Evolutionary conservation across 495 filamentous ascomycete species (phyloP).

Genomic region (Lineolata rhizophorae): DNA sequence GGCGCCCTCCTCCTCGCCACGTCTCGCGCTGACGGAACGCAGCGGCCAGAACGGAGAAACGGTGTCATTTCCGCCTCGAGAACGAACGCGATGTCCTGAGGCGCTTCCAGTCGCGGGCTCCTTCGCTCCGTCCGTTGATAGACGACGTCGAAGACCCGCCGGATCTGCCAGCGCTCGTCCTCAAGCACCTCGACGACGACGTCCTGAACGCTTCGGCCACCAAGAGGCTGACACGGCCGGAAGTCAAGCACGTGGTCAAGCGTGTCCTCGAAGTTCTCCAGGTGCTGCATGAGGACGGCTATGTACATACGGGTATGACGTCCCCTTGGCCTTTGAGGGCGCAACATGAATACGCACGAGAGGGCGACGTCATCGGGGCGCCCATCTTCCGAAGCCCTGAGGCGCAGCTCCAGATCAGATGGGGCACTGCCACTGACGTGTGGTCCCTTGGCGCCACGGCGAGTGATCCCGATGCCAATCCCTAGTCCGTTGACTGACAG

Average conservation of each 20-base stretch:
- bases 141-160: constrained; percentile 20
- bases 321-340: too few relatives aligned
- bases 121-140: constrained; percentile 16
- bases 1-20: too few relatives aligned
- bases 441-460: too few relatives aligned
- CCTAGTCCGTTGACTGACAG: too few relatives aligned
- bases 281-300: constrained; percentile 19
- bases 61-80: constrained; percentile 17
- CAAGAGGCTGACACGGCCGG: constrained; percentile 16
- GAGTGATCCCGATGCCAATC: too few relatives aligned
- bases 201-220: constrained; percentile 14
- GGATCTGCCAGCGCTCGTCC: constrained; percentile 22
- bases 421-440: too few relatives aligned
- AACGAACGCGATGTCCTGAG: constrained; percentile 24
- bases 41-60: too few relatives aligned
- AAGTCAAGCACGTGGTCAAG: constrained; percentile 23
- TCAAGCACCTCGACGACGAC: constrained; percentile 22
- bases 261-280: constrained; percentile 18
- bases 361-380: too few relatives aligned
- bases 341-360: too few relatives aligned
- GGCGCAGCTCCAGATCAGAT: too few relatives aligned
- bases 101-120: constrained; percentile 18
- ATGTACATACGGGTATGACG: constrained; percentile 22
- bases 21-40: too few relatives aligned
- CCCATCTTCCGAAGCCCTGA: too few relatives aligned